phyloP scores from a whole-genome alignment of 1,284 basidiomycete genomes.

The Coniophora puteana region DNA sequence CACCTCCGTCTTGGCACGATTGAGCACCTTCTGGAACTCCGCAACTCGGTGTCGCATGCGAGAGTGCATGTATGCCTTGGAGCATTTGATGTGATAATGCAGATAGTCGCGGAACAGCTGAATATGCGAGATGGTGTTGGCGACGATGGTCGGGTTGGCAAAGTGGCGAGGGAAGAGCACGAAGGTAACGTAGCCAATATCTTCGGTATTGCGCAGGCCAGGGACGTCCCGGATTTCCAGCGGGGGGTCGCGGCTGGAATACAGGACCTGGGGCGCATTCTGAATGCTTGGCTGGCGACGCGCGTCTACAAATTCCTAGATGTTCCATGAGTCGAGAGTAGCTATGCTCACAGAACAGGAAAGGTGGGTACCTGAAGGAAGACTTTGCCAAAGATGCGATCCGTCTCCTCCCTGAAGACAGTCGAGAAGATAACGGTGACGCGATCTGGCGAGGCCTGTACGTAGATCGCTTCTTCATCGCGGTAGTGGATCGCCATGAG shows the following conservation, averaged over 20 bases:
- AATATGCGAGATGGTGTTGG: conserved; percentile 91
- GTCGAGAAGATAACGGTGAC: conserved; percentile 99
- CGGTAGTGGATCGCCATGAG: conserved; percentile 94
- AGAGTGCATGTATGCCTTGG: conserved; percentile 99
- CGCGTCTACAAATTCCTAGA: conserved; percentile 97
- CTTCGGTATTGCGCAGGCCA: conserved; percentile 81
- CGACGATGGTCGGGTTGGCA: conserved; percentile 66
- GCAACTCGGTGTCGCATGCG: conserved; percentile 93
- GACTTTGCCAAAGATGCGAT: conserved; percentile 94
- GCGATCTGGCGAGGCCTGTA: conserved; percentile 90
- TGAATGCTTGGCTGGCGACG: conserved; percentile 91
- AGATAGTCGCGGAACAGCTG: conserved; percentile 98
- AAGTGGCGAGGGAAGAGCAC: conserved; percentile 98
- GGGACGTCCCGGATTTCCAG: conserved; percentile 90
- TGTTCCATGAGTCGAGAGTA: conserved; percentile 3
- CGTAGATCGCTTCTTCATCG: conserved; percentile 95
- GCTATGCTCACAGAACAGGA: neutral
- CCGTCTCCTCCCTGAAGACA: conserved; percentile 96
- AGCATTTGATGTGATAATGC: conserved; percentile 99
- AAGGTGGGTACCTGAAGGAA: conserved; percentile 78
- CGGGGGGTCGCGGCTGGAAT: conserved; percentile 93
- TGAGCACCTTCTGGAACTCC: conserved; percentile 97
- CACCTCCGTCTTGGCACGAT: conserved; percentile 95
- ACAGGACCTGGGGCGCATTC: conserved; percentile 97
- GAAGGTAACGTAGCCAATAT: conserved; percentile 98